Conservation (phyloP, 2,329 filamentous ascomycete species). For the Monascus ruber region DNA sequence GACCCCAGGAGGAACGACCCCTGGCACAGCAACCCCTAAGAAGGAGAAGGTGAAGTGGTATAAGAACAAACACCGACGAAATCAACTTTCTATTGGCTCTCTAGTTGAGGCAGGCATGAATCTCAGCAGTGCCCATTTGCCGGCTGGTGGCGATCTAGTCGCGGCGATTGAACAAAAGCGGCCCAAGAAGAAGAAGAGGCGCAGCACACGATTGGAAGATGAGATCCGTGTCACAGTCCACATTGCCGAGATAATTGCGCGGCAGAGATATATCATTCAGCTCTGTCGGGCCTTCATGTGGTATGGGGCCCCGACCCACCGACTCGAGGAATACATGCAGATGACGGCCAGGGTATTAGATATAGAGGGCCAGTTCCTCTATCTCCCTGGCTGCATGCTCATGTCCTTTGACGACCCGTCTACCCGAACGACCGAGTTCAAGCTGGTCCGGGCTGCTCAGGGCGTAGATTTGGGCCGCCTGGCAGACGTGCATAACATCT, state of each 20-base stretch:
- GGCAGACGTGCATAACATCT: background rate
- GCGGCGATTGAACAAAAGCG: background rate
- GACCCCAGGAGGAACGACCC: background rate
- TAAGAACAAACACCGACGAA: background rate
- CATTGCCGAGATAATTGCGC: slow-evolving; percentile 1
- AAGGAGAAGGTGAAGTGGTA: slow-evolving; percentile 1
- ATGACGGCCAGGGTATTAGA: slow-evolving; percentile 1
- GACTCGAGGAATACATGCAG: slow-evolving; percentile 1
- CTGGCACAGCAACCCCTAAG: background rate
- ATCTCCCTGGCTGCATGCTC: slow-evolving; percentile 1
- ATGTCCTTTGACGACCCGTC: slow-evolving; percentile 1
- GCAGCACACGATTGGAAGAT: background rate
- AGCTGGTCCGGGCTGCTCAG: background rate
- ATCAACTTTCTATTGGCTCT: background rate
- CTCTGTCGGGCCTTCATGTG: background rate
- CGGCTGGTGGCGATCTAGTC: background rate
- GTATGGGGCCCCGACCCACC: background rate
- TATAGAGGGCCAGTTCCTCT: background rate
- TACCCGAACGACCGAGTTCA: background rate
- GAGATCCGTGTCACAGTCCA: background rate
- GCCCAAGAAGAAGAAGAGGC: background rate
- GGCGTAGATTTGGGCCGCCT: background rate
- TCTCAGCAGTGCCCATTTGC: background rate
- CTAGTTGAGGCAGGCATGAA: background rate
- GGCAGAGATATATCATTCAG: background rate